Evolutionary conservation across 805 yeast genomes (phyloP).

Genomic region (Huiozyma sinensis): DNA sequence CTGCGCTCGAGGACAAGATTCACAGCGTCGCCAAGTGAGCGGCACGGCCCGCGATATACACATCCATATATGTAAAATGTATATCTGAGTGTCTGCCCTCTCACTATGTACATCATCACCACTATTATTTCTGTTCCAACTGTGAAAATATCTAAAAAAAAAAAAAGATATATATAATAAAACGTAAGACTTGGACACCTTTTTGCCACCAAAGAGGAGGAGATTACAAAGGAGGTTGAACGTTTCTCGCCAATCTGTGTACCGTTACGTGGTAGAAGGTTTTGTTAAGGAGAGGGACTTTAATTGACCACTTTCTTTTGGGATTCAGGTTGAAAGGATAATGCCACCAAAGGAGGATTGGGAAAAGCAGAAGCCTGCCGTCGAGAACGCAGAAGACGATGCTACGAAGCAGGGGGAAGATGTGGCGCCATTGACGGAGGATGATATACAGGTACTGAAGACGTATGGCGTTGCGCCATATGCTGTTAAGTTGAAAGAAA

Average conservation of each 20-base stretch:
- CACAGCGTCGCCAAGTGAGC: slow-evolving; percentile 22
- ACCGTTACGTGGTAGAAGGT: too few species aligned
- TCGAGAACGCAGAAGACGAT: slow-evolving; percentile 47
- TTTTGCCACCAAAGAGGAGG: too few species aligned
- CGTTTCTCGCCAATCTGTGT: too few species aligned
- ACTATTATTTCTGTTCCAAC: neutral
- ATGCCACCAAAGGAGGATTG: slow-evolving; percentile 98
- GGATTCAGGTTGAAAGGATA: neutral
- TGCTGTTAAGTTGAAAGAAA: slow-evolving; percentile 64
- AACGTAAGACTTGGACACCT: too few species aligned
- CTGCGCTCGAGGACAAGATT: slow-evolving; percentile 55
- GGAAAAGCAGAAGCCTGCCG: slow-evolving; percentile 94
- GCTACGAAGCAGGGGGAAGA: slow-evolving; percentile 53
- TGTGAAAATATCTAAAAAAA: neutral
- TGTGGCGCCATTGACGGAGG: slow-evolving; percentile 82
- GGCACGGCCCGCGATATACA: neutral
- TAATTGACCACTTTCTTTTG: too few species aligned
- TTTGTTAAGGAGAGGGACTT: too few species aligned
- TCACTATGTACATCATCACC: neutral
- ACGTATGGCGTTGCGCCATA: slow-evolving; percentile 98
- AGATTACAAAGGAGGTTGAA: too few species aligned
- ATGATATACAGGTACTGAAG: slow-evolving; percentile 93
- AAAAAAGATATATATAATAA: too few species aligned
- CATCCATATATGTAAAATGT: neutral
- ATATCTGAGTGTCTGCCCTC: neutral